Base-by-base conservation (phyloP, 1,284 basidiomycete species). In the Ceratobasidium sp. region DNA sequence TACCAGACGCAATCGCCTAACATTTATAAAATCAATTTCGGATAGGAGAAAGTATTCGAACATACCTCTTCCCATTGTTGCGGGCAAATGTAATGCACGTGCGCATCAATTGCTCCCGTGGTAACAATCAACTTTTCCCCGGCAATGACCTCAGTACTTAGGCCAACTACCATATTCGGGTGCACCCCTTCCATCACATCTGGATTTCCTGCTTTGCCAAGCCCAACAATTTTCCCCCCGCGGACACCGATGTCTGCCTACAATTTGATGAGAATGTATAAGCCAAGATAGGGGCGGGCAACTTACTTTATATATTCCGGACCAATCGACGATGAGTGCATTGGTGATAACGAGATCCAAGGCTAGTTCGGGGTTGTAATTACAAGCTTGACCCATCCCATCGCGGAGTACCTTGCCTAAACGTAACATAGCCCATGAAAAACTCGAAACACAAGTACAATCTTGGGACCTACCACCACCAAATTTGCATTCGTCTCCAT, bases 401-500 rank as follows among this genome's bases (percentile, higher is more conserved):
- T 98, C 97, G n/a, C 96, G 91, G 68, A 98, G 92, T 0, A 92
- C 90, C 85, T 98, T 98, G 15, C 95, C 94, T 94, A 78, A 22
- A 29, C 11, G 32, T 3, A 29, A 46, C 44, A 19, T 11, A 3
- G 9, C 15, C 15, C 44, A 46, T 2, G 17, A 15, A 11, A 15
- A 11, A n/a, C 17, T 11, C 76, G n/a, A 44, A 75, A 4, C 43
- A 40, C 25, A 17, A 19, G 34, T 73, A 51, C 34, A 52, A 40
- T 51, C 51, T 0, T 1, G 32, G 4, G 25, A 79, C 85, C 80
- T 80, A 91, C 95, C 97, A 81, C 97, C 97, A 15, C 97, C 97
- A 81, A 99, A 99, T 84, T 99, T 99, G 86, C 94, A 92, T 85
- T 99, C 98, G 80, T 99, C 97, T 9, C 97, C 95, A 81, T 96